Base-by-base conservation (phyloP, 1,284 basidiomycete species). In the Stereum hirsutum region DNA sequence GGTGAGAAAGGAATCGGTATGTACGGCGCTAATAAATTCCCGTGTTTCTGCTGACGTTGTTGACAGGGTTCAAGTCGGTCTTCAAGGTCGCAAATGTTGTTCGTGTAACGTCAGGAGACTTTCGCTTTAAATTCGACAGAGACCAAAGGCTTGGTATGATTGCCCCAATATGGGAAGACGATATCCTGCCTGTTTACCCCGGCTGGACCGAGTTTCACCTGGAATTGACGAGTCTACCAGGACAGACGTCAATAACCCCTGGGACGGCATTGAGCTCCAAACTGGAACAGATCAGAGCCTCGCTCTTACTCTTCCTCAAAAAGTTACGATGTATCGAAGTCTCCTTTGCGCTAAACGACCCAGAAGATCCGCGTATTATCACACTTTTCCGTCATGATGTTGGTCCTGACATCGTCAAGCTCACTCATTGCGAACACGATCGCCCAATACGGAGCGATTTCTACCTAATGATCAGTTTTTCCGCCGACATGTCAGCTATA, bases 1-100 rank as follows among this genome's bases (percentile, higher is more conserved):
- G 55, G 55, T 25, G 54, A 56, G 39, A 56, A 56, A 44, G 54
- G 54, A 20, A 56, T 56, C 6, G 54, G 54, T 46, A 39, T 2
- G 25, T 5, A n/a, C n/a, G n/a, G n/a, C n/a, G n/a, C n/a, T n/a
- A n/a, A n/a, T n/a, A n/a, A n/a, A n/a, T n/a, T n/a, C n/a, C n/a
- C n/a, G n/a, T n/a, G n/a, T n/a, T n/a, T n/a, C n/a, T n/a, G n/a
- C 8, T 26, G 11, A 20, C 12, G 12, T 8, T 11, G 5, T 25
- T 24, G 4, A 5, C 15, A 53, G 51, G 49, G 5, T 57, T 56
- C 46, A 57, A 57, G 39, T 54, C 55, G 3, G 53, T 56, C 10
- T 57, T 57, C 37, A 54, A 47, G 17, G 48, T 56, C 24, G 52
- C 55, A 4, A 44, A 57, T 23, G 17, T 45, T 8, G 54, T 57